Conservation (phyloP, 1,139 yeast species). For the Scheffersomyces lignicola region DNA sequence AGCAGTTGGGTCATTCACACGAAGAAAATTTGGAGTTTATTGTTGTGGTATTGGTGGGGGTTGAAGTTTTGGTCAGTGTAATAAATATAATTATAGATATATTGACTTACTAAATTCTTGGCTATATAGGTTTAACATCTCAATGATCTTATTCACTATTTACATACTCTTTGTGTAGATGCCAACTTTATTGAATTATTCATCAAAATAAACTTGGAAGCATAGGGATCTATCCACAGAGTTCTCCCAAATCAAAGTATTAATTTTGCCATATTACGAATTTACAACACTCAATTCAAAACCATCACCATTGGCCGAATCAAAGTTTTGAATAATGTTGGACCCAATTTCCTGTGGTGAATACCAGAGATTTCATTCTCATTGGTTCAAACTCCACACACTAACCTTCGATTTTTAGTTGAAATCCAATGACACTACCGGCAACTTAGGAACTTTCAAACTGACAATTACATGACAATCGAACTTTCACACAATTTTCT, state of each 20-base stretch:
- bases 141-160: no score
- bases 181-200: no score
- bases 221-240: no score
- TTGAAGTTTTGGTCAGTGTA: constrained; percentile 85
- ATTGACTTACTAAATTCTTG: constrained; percentile 24
- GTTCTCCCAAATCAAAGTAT: constrained; percentile 3
- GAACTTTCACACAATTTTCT: constrained; percentile 1
- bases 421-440: constrained; percentile 1
- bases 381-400: constrained; percentile 1
- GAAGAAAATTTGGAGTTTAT: constrained; percentile 90
- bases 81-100: constrained; percentile 58
- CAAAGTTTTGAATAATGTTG: constrained; percentile 3
- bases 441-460: no score
- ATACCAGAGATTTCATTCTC: constrained; percentile 1
- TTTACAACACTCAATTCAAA: constrained; percentile 1
- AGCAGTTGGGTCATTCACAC: constrained; percentile 90
- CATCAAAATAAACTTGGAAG: no score
- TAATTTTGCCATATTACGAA: constrained; percentile 3
- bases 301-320: constrained; percentile 4
- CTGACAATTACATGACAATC: no score
- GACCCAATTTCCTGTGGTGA: constrained; percentile 3
- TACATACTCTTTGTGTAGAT: no score
- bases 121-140: no score
- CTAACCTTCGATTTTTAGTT: constrained; percentile 2
- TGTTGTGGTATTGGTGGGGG: constrained; percentile 89